Evolutionary conservation across 208 protist genomes (phyloP).

Genomic region (Trypanosoma boissoni): DNA sequence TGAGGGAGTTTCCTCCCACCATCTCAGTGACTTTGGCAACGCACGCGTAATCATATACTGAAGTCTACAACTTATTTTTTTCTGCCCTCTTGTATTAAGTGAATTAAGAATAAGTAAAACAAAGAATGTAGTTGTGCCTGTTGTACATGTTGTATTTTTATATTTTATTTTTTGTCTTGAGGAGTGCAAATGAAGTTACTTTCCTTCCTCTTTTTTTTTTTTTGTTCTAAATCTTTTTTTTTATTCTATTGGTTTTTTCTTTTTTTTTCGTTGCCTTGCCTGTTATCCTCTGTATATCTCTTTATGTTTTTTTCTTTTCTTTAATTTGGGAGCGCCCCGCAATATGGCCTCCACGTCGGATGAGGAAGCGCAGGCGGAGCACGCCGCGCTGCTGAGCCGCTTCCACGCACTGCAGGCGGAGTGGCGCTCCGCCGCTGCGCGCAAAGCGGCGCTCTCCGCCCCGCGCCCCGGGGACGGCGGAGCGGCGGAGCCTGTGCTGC

Average conservation of each 20-base stretch:
- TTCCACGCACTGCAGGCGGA: constrained; percentile 5
- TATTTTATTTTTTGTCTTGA: too few species aligned
- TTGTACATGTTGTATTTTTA: too few species aligned
- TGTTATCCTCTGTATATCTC: not conserved
- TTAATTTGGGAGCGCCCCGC: too few species aligned
- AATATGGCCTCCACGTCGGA: not conserved
- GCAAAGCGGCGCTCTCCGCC: constrained; percentile 1
- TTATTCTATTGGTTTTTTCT: not conserved
- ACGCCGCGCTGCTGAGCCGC: constrained; percentile 1
- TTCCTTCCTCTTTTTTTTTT: too few species aligned
- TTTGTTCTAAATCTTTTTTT: not conserved
- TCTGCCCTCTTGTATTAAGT: too few species aligned
- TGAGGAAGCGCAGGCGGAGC: not conserved
- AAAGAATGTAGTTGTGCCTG: too few species aligned
- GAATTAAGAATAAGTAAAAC: too few species aligned
- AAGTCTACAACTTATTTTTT: not conserved
- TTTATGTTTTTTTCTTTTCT: not conserved
- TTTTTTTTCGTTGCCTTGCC: not conserved
- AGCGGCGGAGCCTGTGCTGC: constrained; percentile 1
- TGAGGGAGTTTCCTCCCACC: constrained; percentile 35
- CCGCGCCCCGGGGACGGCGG: not conserved
- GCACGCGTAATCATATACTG: constrained; percentile 53
- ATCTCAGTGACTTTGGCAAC: constrained; percentile 56
- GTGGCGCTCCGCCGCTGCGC: constrained; percentile 6
- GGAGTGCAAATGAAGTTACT: too few species aligned